A percentile compares a stretch with the other conserved stretches of the same genome.
These are phyloP conservation scores for Nemania diffusa DNA, from an alignment of 2,329 filamentous ascomycete species.

Conservation along the genomic window DNA sequence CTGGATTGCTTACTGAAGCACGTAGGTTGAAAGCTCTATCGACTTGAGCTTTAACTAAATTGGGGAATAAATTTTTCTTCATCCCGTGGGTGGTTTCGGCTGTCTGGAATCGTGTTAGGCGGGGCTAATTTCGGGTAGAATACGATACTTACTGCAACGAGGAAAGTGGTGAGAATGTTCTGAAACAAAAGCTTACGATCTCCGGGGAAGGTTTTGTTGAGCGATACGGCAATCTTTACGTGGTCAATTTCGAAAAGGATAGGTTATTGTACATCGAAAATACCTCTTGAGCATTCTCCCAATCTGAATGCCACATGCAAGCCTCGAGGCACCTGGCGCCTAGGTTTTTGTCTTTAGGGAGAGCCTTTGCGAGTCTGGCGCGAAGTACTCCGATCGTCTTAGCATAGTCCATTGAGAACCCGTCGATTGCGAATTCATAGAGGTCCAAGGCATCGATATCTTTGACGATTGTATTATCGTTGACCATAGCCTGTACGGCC, in stretches of 20 bases:
- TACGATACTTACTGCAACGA: constrained; percentile 58
- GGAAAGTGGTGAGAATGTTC: constrained; percentile 64
- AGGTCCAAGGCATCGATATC: constrained; percentile 64
- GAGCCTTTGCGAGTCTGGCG: constrained; percentile 62
- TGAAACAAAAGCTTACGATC: constrained; percentile 64
- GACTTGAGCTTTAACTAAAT: constrained; percentile 53
- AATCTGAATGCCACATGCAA: constrained; percentile 65
- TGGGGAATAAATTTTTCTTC: constrained; percentile 63
- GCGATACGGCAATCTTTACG: constrained; percentile 62
- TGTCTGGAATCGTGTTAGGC: constrained; percentile 34
- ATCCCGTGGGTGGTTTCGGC: constrained; percentile 52
- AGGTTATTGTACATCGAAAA: constrained; percentile 7
- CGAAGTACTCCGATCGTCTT: constrained; percentile 62
- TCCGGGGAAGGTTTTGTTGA: constrained; percentile 62
- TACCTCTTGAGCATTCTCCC: constrained; percentile 67
- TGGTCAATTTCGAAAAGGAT: constrained; percentile 18
- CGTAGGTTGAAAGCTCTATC: constrained; percentile 44
- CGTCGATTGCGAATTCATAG: constrained; percentile 63
- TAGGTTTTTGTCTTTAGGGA: constrained; percentile 58
- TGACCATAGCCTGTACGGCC: constrained; percentile 58
- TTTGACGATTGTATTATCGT: constrained; percentile 58
- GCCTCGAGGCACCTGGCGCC: constrained; percentile 60
- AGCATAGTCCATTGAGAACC: constrained; percentile 56
- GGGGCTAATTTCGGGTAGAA: not conserved
- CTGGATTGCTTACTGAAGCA: constrained; percentile 7